phyloP scores from a whole-genome alignment of 2,329 filamentous ascomycete species.

The Alternaria tenuissima region DNA sequence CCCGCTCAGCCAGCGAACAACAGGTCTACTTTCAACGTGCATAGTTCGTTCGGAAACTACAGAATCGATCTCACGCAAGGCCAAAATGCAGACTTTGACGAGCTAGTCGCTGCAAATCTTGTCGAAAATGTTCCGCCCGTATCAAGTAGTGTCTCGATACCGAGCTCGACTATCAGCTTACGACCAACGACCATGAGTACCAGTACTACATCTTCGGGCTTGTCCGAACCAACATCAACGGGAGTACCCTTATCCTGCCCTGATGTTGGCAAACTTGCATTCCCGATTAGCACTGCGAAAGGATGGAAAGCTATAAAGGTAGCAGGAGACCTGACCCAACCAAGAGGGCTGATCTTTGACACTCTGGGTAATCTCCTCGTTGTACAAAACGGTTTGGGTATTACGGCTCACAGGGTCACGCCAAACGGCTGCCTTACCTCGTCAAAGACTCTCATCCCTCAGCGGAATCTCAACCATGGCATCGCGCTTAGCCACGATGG shows the following conservation, averaged over 20 bases:
- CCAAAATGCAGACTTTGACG: slow-evolving; percentile 37
- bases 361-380: slow-evolving; percentile 52
- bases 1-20: slow-evolving; percentile 42
- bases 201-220: slow-evolving; percentile 14
- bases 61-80: slow-evolving; percentile 33
- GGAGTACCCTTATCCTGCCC: slow-evolving; percentile 32
- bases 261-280: slow-evolving; percentile 29
- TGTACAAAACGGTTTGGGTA: slow-evolving; percentile 50
- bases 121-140: slow-evolving; percentile 24
- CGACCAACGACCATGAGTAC: slow-evolving; percentile 28
- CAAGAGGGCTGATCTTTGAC: slow-evolving; percentile 53
- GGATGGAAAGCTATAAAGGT: slow-evolving; percentile 49
- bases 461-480: slow-evolving; percentile 42
- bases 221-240: slow-evolving; percentile 25
- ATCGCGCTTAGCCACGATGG: slow-evolving; percentile 39
- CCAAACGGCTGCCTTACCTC: slow-evolving; percentile 43
- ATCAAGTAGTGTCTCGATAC: slow-evolving; percentile 16
- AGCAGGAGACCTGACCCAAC: slow-evolving; percentile 50
- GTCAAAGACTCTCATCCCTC: slow-evolving; percentile 29
- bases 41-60: slow-evolving; percentile 40
- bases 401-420: slow-evolving; percentile 51
- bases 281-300: slow-evolving; percentile 25
- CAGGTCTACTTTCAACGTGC: slow-evolving; percentile 42
- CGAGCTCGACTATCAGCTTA: slow-evolving; percentile 18
- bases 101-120: slow-evolving; percentile 35